phyloP scores from a whole-genome alignment of 768 basidiomycete species.

The Leccinum variicolor region DNA sequence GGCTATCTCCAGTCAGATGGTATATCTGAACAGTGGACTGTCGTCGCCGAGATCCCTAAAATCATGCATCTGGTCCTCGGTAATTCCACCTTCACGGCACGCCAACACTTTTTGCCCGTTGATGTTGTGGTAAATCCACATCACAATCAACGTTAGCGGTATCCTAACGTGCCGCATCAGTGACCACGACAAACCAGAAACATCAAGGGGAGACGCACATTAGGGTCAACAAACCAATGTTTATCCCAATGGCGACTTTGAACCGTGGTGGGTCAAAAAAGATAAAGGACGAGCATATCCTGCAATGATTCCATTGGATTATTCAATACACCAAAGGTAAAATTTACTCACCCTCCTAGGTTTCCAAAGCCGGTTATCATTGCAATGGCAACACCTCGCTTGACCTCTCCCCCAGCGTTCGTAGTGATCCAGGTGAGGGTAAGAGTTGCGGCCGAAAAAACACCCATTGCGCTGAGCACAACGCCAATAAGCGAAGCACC shows the following conservation, averaged over 20 bases:
- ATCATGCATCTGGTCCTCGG: slow-evolving; percentile 33
- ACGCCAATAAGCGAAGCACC: slow-evolving; percentile 38
- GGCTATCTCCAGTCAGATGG: slow-evolving; percentile 6
- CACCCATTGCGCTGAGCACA: slow-evolving; percentile 46
- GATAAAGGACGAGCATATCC: slow-evolving; percentile 39
- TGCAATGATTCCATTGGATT: slow-evolving; percentile 8
- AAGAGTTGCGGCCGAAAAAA: slow-evolving; percentile 43
- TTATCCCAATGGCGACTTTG: slow-evolving; percentile 30
- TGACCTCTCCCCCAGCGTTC: slow-evolving; percentile 52
- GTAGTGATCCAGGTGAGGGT: slow-evolving; percentile 49
- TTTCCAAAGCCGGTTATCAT: slow-evolving; percentile 55
- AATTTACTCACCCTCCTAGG: slow-evolving; percentile 43
- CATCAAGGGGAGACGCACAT: slow-evolving; percentile 14
- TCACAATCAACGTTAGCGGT: slow-evolving; percentile 34
- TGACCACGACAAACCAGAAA: slow-evolving; percentile 18
- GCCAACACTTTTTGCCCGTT: slow-evolving; percentile 45
- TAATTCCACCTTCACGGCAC: slow-evolving; percentile 44
- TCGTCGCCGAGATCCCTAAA: slow-evolving; percentile 47
- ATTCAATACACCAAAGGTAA: not conserved
- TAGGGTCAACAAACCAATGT: slow-evolving; percentile 25
- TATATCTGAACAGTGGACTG: slow-evolving; percentile 51
- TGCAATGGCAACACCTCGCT: slow-evolving; percentile 46
- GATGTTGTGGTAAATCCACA: slow-evolving; percentile 44
- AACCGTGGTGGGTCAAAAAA: slow-evolving; percentile 38
- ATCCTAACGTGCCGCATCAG: slow-evolving; percentile 33